Percentiles rank a stretch among this genome's conserved stretches.
These are phyloP conservation scores for Dictyostelium capitatum DNA, from an alignment of 78 protist species.

Conservation along the genomic window DNA sequence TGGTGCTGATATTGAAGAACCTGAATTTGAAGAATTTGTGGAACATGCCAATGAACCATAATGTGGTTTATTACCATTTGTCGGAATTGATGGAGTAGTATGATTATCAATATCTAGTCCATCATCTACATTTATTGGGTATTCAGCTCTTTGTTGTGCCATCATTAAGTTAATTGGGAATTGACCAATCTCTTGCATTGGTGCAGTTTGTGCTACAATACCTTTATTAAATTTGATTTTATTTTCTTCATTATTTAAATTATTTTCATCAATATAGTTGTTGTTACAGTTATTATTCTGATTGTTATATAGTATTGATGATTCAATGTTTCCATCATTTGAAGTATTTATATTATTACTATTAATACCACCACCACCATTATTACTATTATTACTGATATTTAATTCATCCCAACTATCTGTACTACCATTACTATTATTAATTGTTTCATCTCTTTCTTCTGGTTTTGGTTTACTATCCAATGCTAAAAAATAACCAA, in stretches of 20 bases:
- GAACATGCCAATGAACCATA: neutral
- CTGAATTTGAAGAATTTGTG: conserved; percentile 5
- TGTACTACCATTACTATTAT: neutral
- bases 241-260: neutral
- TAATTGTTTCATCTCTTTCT: neutral
- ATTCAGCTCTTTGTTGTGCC: conserved; percentile 1
- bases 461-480: conserved; percentile 12
- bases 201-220: neutral
- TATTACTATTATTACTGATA: neutral
- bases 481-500: conserved; percentile 12
- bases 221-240: neutral
- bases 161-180: neutral
- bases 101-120: neutral
- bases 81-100: neutral
- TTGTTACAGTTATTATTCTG: neutral
- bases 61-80: neutral
- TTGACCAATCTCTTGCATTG: neutral
- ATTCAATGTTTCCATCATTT: neutral
- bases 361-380: neutral
- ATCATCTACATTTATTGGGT: neutral
- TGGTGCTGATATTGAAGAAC: neutral
- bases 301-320: neutral
- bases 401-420: neutral
- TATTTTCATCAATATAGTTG: neutral
- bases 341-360: neutral